Base-by-base conservation (phyloP, 2,329 filamentous ascomycete species). In the Talaromyces sp. region DNA sequence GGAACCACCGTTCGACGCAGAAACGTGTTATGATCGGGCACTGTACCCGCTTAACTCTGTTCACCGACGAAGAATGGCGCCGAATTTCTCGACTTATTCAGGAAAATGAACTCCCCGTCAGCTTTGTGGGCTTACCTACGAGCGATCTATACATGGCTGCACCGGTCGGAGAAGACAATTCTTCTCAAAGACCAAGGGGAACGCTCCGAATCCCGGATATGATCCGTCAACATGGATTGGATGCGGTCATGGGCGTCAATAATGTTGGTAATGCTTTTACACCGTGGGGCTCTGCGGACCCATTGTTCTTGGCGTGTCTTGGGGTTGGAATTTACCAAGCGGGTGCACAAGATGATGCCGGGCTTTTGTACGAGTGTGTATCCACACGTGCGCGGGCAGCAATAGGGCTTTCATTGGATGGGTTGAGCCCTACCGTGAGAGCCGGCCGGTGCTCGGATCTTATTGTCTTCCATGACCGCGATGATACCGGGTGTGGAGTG, bases 231-330 rank as follows among this genome's bases (percentile, higher is more conserved):
- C 78, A 84, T 54, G 77, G 76, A 0, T 66, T 90, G 3, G 78
- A 84, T 53, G 84, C 79, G 17, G 84, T 83, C 13, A 78, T 90
- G 4, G 82, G 84, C 2, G 78, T 88, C 33, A 90, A 90, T 64
- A 90, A 90, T 62, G 82, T 90, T 13, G 87, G 87, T 16, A 90
- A 90, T 65, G 86, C 87, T 0, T 90, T 90, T 62, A 90, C 87
- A 6, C 87, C 87, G 0, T 83, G 86, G 63, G 87, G 87, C 0
- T 83, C 76, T 16, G 85, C 81, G 35, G 87, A 90, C 70, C 87
- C 87, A 1, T 66, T 90, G 44, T 76, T 76, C 36, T 72, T 89
- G 39, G 86, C 86, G 17, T 83, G 80, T 58, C 71, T 86, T 47
- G 83, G 83, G 1, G 83, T 89, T 0, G 86, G 85, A 0, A 65